A percentile compares a stretch with the other conserved stretches of the same genome.
Conservation (phyloP, 768 basidiomycete genomes). For the Bullera alba region DNA sequence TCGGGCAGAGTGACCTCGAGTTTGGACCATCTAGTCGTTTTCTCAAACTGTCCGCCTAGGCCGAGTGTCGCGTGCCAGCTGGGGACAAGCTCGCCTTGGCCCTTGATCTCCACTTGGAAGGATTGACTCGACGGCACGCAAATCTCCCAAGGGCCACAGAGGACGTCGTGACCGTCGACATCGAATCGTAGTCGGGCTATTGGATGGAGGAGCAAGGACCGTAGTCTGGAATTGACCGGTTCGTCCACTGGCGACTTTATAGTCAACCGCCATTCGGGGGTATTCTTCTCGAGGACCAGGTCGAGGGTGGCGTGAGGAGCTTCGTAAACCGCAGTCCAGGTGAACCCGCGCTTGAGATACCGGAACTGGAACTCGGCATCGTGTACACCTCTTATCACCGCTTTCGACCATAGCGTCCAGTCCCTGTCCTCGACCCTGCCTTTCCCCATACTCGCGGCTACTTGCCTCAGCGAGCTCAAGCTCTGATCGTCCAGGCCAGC, state of each 20-base stretch:
- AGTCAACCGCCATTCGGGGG: slow-evolving; percentile 81
- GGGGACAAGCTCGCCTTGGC: slow-evolving; percentile 60
- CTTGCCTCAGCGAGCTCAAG: slow-evolving; percentile 51
- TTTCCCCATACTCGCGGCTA: slow-evolving; percentile 21
- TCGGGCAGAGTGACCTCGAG: slow-evolving; percentile 59
- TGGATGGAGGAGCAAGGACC: slow-evolving; percentile 64
- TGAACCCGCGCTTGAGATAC: slow-evolving; percentile 76
- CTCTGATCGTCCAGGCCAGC: slow-evolving; percentile 51
- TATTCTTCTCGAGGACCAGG: slow-evolving; percentile 65
- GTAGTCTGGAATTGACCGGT: slow-evolving; percentile 72
- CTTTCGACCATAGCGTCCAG: slow-evolving; percentile 61
- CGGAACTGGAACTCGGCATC: slow-evolving; percentile 64
- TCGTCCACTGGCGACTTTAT: slow-evolving; percentile 61
- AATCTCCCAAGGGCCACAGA: slow-evolving; percentile 67
- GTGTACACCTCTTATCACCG: slow-evolving; percentile 24
- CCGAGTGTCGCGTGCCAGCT: slow-evolving; percentile 82
- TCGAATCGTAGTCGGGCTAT: slow-evolving; percentile 60
- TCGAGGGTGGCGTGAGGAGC: slow-evolving; percentile 66
- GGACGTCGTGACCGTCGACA: slow-evolving; percentile 46
- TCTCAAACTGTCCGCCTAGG: slow-evolving; percentile 60
- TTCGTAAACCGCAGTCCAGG: slow-evolving; percentile 75
- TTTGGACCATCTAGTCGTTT: slow-evolving; percentile 61
- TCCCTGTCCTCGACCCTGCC: slow-evolving; percentile 47
- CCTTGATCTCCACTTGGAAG: slow-evolving; percentile 57
- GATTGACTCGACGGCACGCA: slow-evolving; percentile 60